These are phyloP conservation scores for Venturia oleaginea DNA, from an alignment of 2,329 filamentous ascomycete species.

Conservation along the genomic window DNA sequence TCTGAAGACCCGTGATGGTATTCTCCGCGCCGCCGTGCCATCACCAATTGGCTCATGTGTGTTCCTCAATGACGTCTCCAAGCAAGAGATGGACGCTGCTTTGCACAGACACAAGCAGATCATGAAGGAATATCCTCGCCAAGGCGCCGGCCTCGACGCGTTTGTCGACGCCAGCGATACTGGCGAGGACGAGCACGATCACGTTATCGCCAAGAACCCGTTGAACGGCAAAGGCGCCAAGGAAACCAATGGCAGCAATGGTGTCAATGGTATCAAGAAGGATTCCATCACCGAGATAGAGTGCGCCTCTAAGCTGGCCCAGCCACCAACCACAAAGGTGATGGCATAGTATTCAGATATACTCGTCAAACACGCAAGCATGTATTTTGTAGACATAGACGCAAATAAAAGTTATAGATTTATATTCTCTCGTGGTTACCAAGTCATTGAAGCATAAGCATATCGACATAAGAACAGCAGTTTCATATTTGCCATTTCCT, in stretches of 20 bases:
- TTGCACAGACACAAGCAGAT: constrained; percentile 55
- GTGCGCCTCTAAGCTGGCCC: neutral
- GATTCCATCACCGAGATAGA: neutral
- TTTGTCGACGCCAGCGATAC: constrained; percentile 63
- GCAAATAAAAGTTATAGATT: neutral
- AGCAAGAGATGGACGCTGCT: constrained; percentile 52
- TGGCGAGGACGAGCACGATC: constrained; percentile 28
- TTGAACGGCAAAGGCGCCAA: neutral
- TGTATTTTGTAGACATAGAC: neutral
- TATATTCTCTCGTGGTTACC: neutral
- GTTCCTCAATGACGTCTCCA: constrained; percentile 59
- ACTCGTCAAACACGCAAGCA: neutral
- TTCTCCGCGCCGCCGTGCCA: constrained; percentile 59
- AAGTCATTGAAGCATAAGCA: too few relatives aligned
- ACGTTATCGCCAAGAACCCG: neutral
- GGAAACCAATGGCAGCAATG: neutral
- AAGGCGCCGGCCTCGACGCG: constrained; percentile 58
- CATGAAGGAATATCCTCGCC: constrained; percentile 52
- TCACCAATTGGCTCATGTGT: constrained; percentile 56
- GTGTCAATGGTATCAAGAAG: neutral
- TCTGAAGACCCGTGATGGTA: constrained; percentile 60
- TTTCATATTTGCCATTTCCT: too few relatives aligned
- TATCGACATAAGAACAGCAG: too few relatives aligned
- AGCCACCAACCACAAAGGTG: constrained; percentile 6
- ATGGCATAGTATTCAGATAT: neutral